A percentile compares a stretch with the other conserved stretches of the same genome.
Evolutionary conservation across 257 asterid species (phyloP).

Genomic region (Ophiorrhiza pumila): DNA sequence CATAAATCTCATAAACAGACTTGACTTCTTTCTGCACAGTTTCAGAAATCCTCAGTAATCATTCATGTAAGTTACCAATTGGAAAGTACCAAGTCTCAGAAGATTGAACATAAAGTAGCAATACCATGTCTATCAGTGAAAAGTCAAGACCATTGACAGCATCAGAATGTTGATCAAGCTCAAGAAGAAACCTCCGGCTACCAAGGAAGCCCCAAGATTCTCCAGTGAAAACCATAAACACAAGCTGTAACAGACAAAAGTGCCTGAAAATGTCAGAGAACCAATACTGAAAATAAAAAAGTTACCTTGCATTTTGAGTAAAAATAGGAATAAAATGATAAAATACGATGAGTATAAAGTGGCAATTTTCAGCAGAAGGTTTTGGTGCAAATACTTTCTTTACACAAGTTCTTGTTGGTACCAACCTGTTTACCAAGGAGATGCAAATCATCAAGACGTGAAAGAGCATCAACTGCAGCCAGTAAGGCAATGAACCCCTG

Average conservation of each 20-base stretch:
- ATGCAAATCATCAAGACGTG: constrained; percentile 55
- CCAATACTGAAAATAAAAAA: background rate
- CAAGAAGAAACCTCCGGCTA: constrained; percentile 83
- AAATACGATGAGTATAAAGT: background rate
- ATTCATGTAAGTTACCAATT: background rate
- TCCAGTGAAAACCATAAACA: constrained; percentile 88
- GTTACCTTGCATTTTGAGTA: background rate
- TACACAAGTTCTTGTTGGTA: background rate
- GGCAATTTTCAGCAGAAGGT: background rate
- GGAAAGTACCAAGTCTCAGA: background rate
- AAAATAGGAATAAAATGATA: background rate
- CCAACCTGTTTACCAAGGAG: constrained; percentile 78
- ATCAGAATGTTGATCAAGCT: constrained; percentile 70
- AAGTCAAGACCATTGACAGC: constrained; percentile 68
- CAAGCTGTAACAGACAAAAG: constrained; percentile 58
- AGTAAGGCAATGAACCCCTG: constrained; percentile 92
- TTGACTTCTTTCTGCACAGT: background rate
- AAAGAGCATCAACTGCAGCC: constrained; percentile 91
- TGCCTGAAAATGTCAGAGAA: background rate
- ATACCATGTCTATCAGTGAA: constrained; percentile 74
- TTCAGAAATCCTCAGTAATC: background rate
- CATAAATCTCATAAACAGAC: background rate
- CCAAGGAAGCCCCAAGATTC: constrained; percentile 99
- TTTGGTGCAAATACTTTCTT: background rate
- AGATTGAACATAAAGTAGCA: constrained; percentile 16